Evolutionary conservation across 192 early-diverging fungal species (phyloP).

Genomic region (Linnemannia schmuckeri): DNA sequence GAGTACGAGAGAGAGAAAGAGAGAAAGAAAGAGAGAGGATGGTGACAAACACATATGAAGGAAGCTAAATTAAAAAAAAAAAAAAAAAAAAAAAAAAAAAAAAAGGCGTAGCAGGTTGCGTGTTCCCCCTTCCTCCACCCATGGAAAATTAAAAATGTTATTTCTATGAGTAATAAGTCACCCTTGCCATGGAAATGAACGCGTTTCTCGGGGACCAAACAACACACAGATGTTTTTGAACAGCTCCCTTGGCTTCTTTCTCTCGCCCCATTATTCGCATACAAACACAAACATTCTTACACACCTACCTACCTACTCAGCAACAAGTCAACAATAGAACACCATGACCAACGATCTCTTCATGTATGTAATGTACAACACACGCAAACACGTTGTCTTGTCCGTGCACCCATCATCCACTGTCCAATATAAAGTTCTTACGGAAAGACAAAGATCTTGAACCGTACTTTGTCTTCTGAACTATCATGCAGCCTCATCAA

Average conservation of each 20-base stretch:
- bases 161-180: neutral
- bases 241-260: neutral
- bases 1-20: neutral
- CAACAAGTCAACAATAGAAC: neutral
- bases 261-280: neutral
- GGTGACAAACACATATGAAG: too few species aligned
- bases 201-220: neutral
- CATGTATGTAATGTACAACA: neutral
- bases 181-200: neutral
- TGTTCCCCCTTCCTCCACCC: too few species aligned
- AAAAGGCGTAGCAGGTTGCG: too few species aligned
- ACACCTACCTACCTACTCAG: neutral
- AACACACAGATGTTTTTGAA: neutral
- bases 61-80: too few species aligned
- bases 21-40: neutral
- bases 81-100: too few species aligned
- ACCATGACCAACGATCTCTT: conserved; percentile 10
- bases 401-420: neutral
- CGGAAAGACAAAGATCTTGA: neutral
- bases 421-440: too few species aligned
- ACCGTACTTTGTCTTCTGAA: neutral
- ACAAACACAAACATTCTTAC: too few species aligned
- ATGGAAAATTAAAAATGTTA: too few species aligned
- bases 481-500: neutral
- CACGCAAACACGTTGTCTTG: neutral